Evolutionary conservation across 331 rosid genomes (phyloP).

Genomic region (Malus hybrid): DNA sequence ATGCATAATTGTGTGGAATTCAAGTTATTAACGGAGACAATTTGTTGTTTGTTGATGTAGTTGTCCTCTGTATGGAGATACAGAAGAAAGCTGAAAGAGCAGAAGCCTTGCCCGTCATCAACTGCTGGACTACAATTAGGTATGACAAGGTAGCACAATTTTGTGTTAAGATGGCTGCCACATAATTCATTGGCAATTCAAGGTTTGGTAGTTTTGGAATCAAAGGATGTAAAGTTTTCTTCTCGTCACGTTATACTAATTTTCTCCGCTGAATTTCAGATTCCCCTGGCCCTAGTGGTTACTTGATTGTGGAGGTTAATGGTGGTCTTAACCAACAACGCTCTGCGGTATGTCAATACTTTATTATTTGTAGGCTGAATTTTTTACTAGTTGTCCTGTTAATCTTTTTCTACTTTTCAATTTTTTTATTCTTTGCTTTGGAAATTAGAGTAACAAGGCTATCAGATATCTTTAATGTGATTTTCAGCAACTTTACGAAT

Average conservation of each 20-base stretch:
- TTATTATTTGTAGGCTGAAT: neutral
- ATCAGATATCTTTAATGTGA: neutral
- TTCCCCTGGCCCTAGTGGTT: conserved; percentile 46
- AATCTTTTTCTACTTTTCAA: neutral
- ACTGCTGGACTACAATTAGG: conserved; percentile 54
- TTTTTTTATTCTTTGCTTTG: neutral
- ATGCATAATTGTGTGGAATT: neutral
- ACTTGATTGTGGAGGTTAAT: conserved; percentile 87
- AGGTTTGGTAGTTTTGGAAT: neutral
- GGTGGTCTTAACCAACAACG: conserved; percentile 99
- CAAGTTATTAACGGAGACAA: neutral
- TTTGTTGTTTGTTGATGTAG: conserved; percentile 32
- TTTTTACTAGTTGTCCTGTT: neutral
- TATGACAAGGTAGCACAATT: conserved; percentile 17
- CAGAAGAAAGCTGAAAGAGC: conserved; percentile 77
- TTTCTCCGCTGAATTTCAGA: conserved; percentile 41
- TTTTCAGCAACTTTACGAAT: neutral
- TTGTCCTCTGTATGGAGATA: conserved; percentile 81
- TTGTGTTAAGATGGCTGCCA: neutral
- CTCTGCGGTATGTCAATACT: conserved; percentile 62
- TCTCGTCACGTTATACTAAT: neutral
- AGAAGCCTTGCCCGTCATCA: conserved; percentile 68
- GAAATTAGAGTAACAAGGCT: neutral
- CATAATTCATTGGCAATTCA: neutral
- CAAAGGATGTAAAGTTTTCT: neutral